Base-by-base conservation (phyloP, 225 moss, liverwort and hornwort genomes). In the Takakia lepidozioides region DNA sequence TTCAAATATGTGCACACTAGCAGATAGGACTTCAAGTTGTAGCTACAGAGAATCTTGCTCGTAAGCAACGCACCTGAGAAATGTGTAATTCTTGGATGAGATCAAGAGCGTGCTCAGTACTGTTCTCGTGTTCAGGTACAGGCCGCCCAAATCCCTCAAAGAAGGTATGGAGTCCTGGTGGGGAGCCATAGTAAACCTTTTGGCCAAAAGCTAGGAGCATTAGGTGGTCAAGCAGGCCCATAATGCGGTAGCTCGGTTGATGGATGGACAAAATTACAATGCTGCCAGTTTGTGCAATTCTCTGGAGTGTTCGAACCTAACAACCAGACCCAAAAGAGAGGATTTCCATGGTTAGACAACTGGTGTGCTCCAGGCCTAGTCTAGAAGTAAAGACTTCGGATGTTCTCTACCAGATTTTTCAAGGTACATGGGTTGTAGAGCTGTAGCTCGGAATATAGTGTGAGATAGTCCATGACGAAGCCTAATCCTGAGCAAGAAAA, bases 191-290 rank as follows among this genome's bases (percentile, higher is more conserved):
- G 52, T 84, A 93, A 14, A 89, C 64, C 42, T 73, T 70, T 28
- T 74, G 84, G 30, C 93, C 93, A 20, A 83, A 84, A 25, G 93
- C 83, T 22, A 93, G 71, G 58, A 89, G 71, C 38, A 93, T 60
- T 15, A 93, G 52, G 11, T 73, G 85, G 44, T 86, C 78, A 17
- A 93, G 56, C 20, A 93, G 81, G 32, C 81, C 78, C 70, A 93
- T 55, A 20, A 93, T 81, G 18, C 88, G 85, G 47, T 82, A 76
- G 65, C 93, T 86, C 16, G 93, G 88, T 72, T 93, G 93, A 55
- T 89, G 89, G 58, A 89, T 70, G 5, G 88, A 86, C 20, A 93
- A 64, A 30, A 93, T 72, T 0, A 93, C 68, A 2, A 86, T 59
- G 45, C 85, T 89, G 24, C 93, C 93, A 16, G 76, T 61, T 52